Evolutionary conservation across 164 flowering plant genomes (phyloP).

Genomic region (Dillenia turbinata): DNA sequence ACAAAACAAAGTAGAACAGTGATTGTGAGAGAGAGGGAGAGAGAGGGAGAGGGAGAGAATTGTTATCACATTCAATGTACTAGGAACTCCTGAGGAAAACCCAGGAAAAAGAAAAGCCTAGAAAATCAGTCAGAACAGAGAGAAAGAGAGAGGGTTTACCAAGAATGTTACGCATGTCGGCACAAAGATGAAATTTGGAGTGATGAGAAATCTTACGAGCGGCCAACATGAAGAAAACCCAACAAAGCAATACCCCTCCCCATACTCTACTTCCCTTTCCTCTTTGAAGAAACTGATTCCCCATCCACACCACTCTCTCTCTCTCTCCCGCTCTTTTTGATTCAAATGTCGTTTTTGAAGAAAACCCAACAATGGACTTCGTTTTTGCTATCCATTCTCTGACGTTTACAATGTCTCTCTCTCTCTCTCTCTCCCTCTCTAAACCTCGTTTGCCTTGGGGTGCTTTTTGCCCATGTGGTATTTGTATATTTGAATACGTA

Average conservation of each 20-base stretch:
- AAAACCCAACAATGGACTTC: no score
- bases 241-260: conserved; percentile 28
- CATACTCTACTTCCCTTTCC: conserved; percentile 25
- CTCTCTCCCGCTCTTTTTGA: neutral
- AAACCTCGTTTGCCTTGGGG: no score
- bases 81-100: conserved; percentile 27
- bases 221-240: conserved; percentile 30
- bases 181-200: conserved; percentile 31
- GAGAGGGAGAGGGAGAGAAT: no score
- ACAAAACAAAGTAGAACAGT: no score
- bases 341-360: neutral
- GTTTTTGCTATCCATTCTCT: no score
- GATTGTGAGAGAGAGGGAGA: no score
- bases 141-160: conserved; percentile 18
- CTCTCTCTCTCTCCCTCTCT: no score
- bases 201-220: conserved; percentile 47
- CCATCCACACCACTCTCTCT: neutral
- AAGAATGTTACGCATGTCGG: conserved; percentile 55
- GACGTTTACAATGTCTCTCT: no score
- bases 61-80: conserved; percentile 26
- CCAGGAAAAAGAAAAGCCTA: neutral
- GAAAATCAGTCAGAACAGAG: neutral
- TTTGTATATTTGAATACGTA: no score
- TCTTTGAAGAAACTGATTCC: conserved; percentile 15
- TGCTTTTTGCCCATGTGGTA: no score